Evolutionary conservation across 192 early-diverging fungal genomes (phyloP), one percentile per base, ranked within the genome.

Genomic region (Phycomyces blakesleeanus): DNA sequence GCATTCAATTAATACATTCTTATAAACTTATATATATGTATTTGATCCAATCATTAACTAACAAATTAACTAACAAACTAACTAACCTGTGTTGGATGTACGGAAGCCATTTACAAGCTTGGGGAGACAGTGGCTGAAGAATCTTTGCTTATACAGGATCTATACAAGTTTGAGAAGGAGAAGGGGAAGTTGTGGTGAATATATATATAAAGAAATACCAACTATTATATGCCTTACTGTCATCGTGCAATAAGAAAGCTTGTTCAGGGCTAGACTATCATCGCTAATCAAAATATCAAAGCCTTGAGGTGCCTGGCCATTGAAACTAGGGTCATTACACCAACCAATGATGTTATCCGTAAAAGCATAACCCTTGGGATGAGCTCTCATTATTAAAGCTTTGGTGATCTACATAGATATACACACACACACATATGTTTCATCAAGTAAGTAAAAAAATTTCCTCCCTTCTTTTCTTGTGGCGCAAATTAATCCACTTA

Each of bases 71-170:
- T 51, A 11, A 11, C 16, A n/a, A n/a, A n/a, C 15, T 24, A 5
- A 15, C 44, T 61, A 73, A 78, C 78, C 69, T 47, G 77, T 59
- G 0, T 64, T 37, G 0, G 77, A 75, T 27, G 41, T 55, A 39
- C 77, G 73, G 64, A 89, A 91, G 0, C 82, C 75, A 1, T 73
- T 20, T 0, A 89, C 83, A 20, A 93, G 72, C 37, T 78, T 78
- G 16, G 88, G 91, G 12, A 96, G 69, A 55, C 86, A 89, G 39
- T 83, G 83, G 37, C 86, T 83, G 67, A 93, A 96, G 62, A 96
- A 89, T 22, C 88, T 76, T 69, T 97, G 94, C 71, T 92, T 91
- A 66, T 89, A 89, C 21, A 98, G 70, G 14, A 90, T 67, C 79
- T 86, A 79, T 11, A 78, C 51, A 55, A 24, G 6, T 18, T 37